Evolutionary conservation across 1,284 basidiomycete species (phyloP), one percentile per base, ranked within the genome.

Genomic region (Puccinia horiana): DNA sequence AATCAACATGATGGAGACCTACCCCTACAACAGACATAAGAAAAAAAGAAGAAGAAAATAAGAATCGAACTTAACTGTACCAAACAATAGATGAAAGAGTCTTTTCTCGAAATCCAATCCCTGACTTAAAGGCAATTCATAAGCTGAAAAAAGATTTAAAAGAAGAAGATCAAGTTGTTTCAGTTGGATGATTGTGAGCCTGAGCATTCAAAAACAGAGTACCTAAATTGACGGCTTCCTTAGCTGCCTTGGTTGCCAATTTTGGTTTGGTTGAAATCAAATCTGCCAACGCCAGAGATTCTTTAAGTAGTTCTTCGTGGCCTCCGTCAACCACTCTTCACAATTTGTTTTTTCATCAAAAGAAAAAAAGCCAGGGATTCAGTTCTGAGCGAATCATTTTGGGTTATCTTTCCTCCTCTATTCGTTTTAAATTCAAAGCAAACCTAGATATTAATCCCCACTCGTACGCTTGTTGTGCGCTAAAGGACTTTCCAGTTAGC

Each of bases 211-310:
- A 12, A 56, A 77, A 26, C 16, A 52, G 6, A 77, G 37, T 85
- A 93, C 93, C 91, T 63, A 92, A 93, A 88, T 98, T 97, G 84
- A 98, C 94, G 37, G 93, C 93, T 88, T 99, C 97, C 89, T 99
- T 99, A 80, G 90, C 95, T 70, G 95, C 95, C 87, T 94, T 92
- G 18, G 94, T 92, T 29, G 94, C 92, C 76, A 99, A 88, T 84
- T 90, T 90, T 35, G 95, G 92, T 89, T 96, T 98, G 86, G 90
- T 90, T 37, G 93, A 93, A 84, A 99, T 96, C 67, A 89, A 89
- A 83, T 90, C 91, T 0, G 92, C 96, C 85, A 98, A 90, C 84
- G 91, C 91, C 83, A 99, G 88, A 3, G 96, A 96, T 87, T 96
- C 95, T 69, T 93, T 91, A 2, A 98, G 92, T 42, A 98, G 95